phyloP scores from a whole-genome alignment of 2,329 filamentous ascomycete genomes.

The Monilinia fructigena region DNA sequence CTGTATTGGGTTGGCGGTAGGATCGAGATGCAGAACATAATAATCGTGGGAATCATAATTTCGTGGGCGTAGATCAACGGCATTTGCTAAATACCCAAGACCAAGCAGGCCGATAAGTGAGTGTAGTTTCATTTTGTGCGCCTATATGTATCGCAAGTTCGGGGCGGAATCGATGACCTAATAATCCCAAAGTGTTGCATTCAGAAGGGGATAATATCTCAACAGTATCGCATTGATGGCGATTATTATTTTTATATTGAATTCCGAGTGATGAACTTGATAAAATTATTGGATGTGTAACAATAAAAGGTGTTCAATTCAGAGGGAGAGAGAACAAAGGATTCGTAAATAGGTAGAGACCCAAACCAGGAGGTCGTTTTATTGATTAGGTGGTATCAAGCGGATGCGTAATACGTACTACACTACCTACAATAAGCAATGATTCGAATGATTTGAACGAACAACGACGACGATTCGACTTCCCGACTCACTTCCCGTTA shows the following conservation, averaged over 20 bases:
- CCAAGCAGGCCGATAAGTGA: conserved; percentile 54
- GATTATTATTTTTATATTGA: not conserved
- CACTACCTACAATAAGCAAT: not conserved
- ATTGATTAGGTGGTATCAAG: conserved; percentile 21
- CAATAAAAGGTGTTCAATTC: conserved; percentile 12
- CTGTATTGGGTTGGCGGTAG: conserved; percentile 61
- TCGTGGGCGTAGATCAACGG: conserved; percentile 53
- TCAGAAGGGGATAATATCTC: conserved; percentile 13
- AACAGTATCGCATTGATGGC: conserved; percentile 32
- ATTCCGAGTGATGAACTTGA: not conserved
- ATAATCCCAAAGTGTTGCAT: not conserved
- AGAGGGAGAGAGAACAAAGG: conserved; percentile 14
- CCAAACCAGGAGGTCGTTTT: not conserved
- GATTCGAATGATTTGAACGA: not conserved
- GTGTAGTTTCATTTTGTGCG: conserved; percentile 40
- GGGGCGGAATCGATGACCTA: not conserved
- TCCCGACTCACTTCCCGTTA: not conserved
- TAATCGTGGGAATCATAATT: conserved; percentile 84
- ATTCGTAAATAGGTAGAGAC: not conserved
- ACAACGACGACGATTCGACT: not conserved
- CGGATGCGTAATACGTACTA: not conserved
- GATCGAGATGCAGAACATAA: conserved; percentile 83
- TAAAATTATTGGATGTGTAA: conserved; percentile 2
- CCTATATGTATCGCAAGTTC: conserved; percentile 14
- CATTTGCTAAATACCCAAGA: conserved; percentile 50